Evolutionary conservation across 257 asterid genomes (phyloP).

Genomic region (Vinca minor): DNA sequence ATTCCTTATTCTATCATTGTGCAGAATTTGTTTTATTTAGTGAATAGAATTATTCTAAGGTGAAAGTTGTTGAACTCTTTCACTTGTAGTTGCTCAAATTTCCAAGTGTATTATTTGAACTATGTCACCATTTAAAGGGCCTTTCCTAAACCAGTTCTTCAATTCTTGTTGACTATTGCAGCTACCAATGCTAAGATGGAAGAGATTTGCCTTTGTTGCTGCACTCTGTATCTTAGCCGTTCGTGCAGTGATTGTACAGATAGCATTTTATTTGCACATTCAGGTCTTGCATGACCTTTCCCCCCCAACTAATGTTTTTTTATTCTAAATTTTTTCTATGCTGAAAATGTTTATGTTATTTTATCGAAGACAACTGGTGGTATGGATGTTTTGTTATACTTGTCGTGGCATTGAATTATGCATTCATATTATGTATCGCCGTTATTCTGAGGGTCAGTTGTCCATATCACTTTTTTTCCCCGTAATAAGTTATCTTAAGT

Average conservation of each 20-base stretch:
- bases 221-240: constrained; percentile 96
- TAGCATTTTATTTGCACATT: constrained; percentile 86
- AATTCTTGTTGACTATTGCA: constrained; percentile 25
- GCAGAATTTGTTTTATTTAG: too few relatives aligned
- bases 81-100: too few relatives aligned
- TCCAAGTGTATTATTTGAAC: too few relatives aligned
- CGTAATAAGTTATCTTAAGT: too few relatives aligned
- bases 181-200: constrained; percentile 94
- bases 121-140: not conserved
- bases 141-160: not conserved
- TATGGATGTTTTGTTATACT: not conserved
- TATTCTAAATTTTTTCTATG: not conserved
- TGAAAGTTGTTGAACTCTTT: too few relatives aligned
- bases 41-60: too few relatives aligned
- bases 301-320: not conserved
- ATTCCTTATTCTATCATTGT: too few relatives aligned
- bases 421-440: not conserved
- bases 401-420: not conserved
- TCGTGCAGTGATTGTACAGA: constrained; percentile 91
- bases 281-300: constrained; percentile 44
- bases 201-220: constrained; percentile 91
- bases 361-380: not conserved
- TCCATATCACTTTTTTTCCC: too few relatives aligned
- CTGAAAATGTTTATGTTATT: not conserved
- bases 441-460: not conserved